Percentiles rank a stretch among this genome's conserved stretches.
Evolutionary conservation across 2,329 filamentous ascomycete species (phyloP).

Genomic region (Paracoccidioides brasiliensis): DNA sequence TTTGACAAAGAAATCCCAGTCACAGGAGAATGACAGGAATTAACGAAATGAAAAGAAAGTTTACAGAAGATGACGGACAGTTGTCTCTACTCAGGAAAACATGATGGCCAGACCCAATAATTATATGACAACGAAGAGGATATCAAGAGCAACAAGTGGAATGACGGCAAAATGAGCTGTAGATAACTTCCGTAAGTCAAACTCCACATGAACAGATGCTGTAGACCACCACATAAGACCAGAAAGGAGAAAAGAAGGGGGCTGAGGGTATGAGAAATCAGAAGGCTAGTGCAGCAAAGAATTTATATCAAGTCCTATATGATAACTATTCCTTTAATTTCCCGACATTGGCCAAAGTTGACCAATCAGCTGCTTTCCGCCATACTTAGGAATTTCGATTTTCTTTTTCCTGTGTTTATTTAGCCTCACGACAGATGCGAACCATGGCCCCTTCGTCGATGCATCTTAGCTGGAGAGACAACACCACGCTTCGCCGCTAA

Average conservation of each 20-base stretch:
- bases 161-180: background rate
- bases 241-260: too few species aligned
- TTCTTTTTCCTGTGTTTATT: background rate
- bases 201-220: background rate
- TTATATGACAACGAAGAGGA: background rate
- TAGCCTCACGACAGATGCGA: constrained; percentile 1
- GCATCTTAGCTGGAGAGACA: constrained; percentile 14
- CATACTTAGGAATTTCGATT: too few species aligned
- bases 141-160: background rate
- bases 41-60: background rate
- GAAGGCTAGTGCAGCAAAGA: too few species aligned
- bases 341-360: too few species aligned
- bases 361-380: too few species aligned
- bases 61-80: background rate
- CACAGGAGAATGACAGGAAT: background rate
- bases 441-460: constrained; percentile 17
- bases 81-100: background rate
- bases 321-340: too few species aligned
- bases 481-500: constrained; percentile 14
- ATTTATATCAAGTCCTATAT: too few species aligned
- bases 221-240: background rate
- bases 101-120: background rate
- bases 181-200: background rate
- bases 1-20: constrained; percentile 1
- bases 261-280: too few species aligned